Base-by-base conservation (phyloP, 1,284 basidiomycete genomes). In the Austropuccinia psidii region DNA sequence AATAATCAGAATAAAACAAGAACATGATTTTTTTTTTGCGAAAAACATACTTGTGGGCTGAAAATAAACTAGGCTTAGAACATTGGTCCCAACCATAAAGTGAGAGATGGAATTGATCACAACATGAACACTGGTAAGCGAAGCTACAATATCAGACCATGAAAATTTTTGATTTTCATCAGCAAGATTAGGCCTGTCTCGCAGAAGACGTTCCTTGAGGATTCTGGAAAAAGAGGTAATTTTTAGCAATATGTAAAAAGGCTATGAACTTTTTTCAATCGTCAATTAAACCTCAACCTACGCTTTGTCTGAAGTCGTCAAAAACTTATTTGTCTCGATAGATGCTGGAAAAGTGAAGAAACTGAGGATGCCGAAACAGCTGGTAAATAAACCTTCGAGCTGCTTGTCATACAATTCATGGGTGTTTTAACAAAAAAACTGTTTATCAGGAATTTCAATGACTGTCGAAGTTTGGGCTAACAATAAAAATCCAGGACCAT, bases 401-500 rank as follows among this genome's bases (percentile, higher is more conserved):
- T 52, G 67, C n/a, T n/a, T n/a, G n/a, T n/a, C n/a, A n/a, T 50
- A 3, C 19, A 17, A 5, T n/a, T n/a, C n/a, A n/a, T n/a, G n/a
- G n/a, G n/a, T n/a, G n/a, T n/a, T n/a, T n/a, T n/a, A n/a, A n/a
- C n/a, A n/a, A n/a, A n/a, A n/a, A n/a, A n/a, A n/a, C n/a, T n/a
- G n/a, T n/a, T n/a, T n/a, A n/a, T n/a, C n/a, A n/a, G n/a, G 33
- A 43, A 39, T 21, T 24, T n/a, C 13, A 41, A 2, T 24, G 37
- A 37, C 8, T 21, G 19, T 35, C 1, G 11, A 64, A 31, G 43
- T 19, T 43, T 31, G 8, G 21, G 35, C 64, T 31, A 19, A 66
- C 64, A 37, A 66, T 66, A 35, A 66, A 66, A 31, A 66, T 66
- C 64, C 64, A 66, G 13, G 64, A 45, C 64, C 64, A 66, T 13